A percentile compares a stretch with the other conserved stretches of the same genome.
Evolutionary conservation across 441 rosid species (phyloP).

Genomic region (Mallotus japonicus): DNA sequence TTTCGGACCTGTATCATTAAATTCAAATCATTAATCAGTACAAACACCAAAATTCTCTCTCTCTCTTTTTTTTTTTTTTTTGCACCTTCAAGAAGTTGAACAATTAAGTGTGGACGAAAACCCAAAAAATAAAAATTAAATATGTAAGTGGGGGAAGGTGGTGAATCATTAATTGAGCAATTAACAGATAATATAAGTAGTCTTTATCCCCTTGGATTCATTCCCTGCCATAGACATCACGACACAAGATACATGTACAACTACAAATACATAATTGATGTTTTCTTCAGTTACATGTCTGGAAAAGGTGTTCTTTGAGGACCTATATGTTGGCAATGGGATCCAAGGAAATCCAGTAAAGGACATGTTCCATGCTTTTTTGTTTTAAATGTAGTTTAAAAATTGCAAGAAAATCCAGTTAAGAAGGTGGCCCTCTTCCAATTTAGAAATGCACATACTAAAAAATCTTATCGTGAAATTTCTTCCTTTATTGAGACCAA

Average conservation of each 20-base stretch:
- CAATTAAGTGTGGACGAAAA: background rate
- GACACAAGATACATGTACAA: background rate
- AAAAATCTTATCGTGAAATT: background rate
- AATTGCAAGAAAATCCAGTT: background rate
- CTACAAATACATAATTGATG: background rate
- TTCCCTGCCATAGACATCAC: background rate
- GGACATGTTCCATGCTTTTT: background rate
- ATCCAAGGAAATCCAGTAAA: constrained; percentile 3
- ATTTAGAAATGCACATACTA: background rate
- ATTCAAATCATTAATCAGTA: background rate
- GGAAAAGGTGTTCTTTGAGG: constrained; percentile 5
- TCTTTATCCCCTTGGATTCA: background rate
- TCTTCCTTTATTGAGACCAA: background rate
- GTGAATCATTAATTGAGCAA: no score
- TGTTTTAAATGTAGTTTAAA: no score
- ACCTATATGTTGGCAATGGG: constrained; percentile 9
- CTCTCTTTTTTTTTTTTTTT: no score
- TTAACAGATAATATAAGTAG: background rate
- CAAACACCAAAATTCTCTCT: background rate
- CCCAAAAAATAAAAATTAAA: background rate
- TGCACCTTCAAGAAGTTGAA: background rate
- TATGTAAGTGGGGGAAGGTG: no score
- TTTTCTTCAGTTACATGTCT: background rate
- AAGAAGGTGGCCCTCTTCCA: background rate
- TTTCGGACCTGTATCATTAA: background rate